Conservation (phyloP, 1,139 yeast genomes). For the Sugiyamaella grinbergsii region DNA sequence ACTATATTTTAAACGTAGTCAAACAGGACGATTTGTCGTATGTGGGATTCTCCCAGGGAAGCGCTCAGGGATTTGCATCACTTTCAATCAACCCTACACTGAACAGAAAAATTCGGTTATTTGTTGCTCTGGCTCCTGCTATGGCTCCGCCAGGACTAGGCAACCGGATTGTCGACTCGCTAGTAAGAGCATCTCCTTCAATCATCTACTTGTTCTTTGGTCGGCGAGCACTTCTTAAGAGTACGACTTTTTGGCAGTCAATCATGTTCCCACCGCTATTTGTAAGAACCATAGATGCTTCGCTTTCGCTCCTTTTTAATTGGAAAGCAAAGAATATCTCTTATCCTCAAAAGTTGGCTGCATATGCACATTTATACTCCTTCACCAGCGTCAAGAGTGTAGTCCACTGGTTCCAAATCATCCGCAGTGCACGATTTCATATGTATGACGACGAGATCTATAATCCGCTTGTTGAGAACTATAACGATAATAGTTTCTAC, state of each 20-base stretch:
- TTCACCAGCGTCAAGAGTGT: slow-evolving; percentile 90
- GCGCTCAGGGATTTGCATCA: slow-evolving; percentile 87
- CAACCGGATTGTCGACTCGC: slow-evolving; percentile 71
- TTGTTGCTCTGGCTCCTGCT: slow-evolving; percentile 89
- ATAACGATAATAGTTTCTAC: slow-evolving; percentile 44
- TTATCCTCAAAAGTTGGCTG: slow-evolving; percentile 68
- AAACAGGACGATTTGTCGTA: slow-evolving; percentile 54
- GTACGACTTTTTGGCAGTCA: slow-evolving; percentile 79
- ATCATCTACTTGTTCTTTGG: slow-evolving; percentile 76
- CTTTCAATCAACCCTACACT: slow-evolving; percentile 69
- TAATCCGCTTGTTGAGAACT: slow-evolving; percentile 32
- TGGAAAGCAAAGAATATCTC: slow-evolving; percentile 77
- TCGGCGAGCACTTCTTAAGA: slow-evolving; percentile 67
- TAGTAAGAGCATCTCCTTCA: slow-evolving; percentile 78
- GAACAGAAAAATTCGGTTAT: slow-evolving; percentile 65
- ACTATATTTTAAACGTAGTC: slow-evolving; percentile 58
- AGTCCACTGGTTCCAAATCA: slow-evolving; percentile 96
- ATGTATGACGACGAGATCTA: slow-evolving; percentile 73
- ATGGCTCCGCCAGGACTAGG: slow-evolving; percentile 88
- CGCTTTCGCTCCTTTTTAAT: slow-evolving; percentile 67
- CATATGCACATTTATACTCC: slow-evolving; percentile 83
- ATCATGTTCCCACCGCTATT: slow-evolving; percentile 84
- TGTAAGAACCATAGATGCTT: slow-evolving; percentile 67
- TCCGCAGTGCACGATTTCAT: slow-evolving; percentile 76
- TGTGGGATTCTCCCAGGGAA: slow-evolving; percentile 88